Evolutionary conservation across 2,329 filamentous ascomycete genomes (phyloP).

Genomic region (Sclerotinia sclerotiorum): DNA sequence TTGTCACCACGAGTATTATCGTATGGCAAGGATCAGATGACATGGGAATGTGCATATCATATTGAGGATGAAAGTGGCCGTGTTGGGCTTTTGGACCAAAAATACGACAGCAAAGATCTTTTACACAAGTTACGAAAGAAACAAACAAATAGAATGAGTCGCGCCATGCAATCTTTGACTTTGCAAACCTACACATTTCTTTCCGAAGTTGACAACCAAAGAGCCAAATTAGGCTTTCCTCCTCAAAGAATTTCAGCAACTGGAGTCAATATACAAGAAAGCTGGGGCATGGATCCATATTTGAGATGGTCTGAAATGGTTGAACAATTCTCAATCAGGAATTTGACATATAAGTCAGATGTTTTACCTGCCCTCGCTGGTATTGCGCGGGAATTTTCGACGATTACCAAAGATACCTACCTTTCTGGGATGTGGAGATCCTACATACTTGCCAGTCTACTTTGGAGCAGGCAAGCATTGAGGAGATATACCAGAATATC

Average conservation of each 20-base stretch:
- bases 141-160: constrained; percentile 7
- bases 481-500: constrained; percentile 4
- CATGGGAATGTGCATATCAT: constrained; percentile 23
- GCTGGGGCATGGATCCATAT: constrained; percentile 24
- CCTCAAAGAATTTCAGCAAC: constrained; percentile 1
- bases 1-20: constrained; percentile 20
- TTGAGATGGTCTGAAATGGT: constrained; percentile 24
- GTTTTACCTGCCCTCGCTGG: constrained; percentile 24
- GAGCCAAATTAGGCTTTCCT: constrained; percentile 13
- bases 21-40: constrained; percentile 22
- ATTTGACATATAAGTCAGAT: constrained; percentile 22
- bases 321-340: constrained; percentile 18
- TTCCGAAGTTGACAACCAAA: constrained; percentile 4
- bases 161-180: constrained; percentile 8
- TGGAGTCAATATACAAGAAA: constrained; percentile 16
- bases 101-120: constrained; percentile 26
- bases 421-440: constrained; percentile 24
- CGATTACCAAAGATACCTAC: constrained; percentile 25
- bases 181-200: neutral
- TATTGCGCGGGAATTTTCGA: constrained; percentile 22
- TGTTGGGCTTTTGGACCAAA: constrained; percentile 22
- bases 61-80: constrained; percentile 23
- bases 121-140: constrained; percentile 23
- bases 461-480: constrained; percentile 20
- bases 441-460: constrained; percentile 20